Base-by-base conservation (phyloP, 179 eudicot genomes). In the Actinidia chinensis region DNA sequence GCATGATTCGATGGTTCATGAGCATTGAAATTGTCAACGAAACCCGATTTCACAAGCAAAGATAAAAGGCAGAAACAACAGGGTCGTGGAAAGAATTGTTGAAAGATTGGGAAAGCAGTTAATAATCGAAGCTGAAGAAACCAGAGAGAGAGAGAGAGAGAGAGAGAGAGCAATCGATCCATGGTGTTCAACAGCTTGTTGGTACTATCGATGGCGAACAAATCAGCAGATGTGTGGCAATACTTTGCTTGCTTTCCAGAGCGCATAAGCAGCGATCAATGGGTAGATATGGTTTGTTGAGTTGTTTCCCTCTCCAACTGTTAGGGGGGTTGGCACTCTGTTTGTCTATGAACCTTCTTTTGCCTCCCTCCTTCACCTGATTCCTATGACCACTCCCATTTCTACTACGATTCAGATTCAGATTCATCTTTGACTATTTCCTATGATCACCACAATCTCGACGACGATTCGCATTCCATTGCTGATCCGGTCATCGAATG, bases 341-440 rank as follows among this genome's bases (percentile, higher is more conserved):
- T n/a, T n/a, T n/a, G n/a, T 59, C 64, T 84, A 5, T 84, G 87
- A 83, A 82, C 85, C 56, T 82, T 79, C 77, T 80, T 84, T n/a
- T 84, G 87, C 54, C 64, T 82, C 20, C 80, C 87, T 56, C 87
- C 84, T 61, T 68, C 80, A 4, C 79, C 81, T 6, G 65, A 23
- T n/a, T 9, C 33, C 54, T 46, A 67, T 6, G 74, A 74, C 47
- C 15, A 43, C 42, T 60, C 42, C 8, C 0, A 9, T 48, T 22
- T 15, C 4, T 70, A 15, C 28, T 43, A 18, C 56, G 17, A 17
- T 5, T 1, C 10, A 36, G 76, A 73, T 12, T 50, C 23, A 28
- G 80, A 78, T 28, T n/a, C n/a, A n/a, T n/a, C n/a, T n/a, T n/a
- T n/a, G n/a, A n/a, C n/a, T n/a, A n/a, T n/a, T n/a, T n/a, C n/a